Evolutionary conservation across 345 rosid species (phyloP).

Genomic region (Populus ilicifolia): DNA sequence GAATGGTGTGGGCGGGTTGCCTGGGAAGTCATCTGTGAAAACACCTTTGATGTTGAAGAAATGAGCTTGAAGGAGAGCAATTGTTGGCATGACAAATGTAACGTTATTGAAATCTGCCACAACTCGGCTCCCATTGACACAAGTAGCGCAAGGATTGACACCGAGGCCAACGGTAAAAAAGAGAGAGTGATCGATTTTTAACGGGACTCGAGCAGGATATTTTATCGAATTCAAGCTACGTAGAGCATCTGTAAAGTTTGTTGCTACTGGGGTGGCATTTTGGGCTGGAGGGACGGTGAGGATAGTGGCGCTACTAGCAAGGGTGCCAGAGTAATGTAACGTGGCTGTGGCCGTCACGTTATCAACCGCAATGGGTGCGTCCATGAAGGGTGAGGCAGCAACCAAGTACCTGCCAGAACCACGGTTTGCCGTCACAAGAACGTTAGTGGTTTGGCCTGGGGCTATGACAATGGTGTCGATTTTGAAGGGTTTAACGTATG

Average conservation of each 20-base stretch:
- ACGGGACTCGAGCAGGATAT: conserved; percentile 77
- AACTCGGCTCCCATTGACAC: conserved; percentile 69
- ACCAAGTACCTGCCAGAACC: conserved; percentile 62
- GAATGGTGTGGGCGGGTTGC: conserved; percentile 53
- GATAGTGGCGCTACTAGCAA: conserved; percentile 44
- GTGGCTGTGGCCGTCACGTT: conserved; percentile 81
- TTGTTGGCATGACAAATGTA: conserved; percentile 77
- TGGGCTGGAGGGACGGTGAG: conserved; percentile 61
- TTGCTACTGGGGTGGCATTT: conserved; percentile 72
- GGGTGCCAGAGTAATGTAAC: conserved; percentile 76
- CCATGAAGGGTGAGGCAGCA: conserved; percentile 88
- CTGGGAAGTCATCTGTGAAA: conserved; percentile 81
- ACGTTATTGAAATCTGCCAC: conserved; percentile 81
- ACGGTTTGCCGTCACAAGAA: conserved; percentile 50
- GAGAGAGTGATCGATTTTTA: conserved; percentile 65
- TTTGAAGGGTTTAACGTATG: conserved; percentile 77
- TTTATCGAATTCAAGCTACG: conserved; percentile 71
- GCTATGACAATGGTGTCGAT: conserved; percentile 59
- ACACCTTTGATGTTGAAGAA: conserved; percentile 72
- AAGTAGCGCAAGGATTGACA: conserved; percentile 65
- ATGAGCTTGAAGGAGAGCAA: conserved; percentile 76
- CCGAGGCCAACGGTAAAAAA: conserved; percentile 78
- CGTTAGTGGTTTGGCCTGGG: conserved; percentile 91
- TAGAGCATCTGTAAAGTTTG: conserved; percentile 48
- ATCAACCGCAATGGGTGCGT: conserved; percentile 75